Percentiles rank a stretch among this genome's conserved stretches.
These are phyloP conservation scores for Ogataea philodendri DNA, from an alignment of 805 yeast species.

Conservation along the genomic window DNA sequence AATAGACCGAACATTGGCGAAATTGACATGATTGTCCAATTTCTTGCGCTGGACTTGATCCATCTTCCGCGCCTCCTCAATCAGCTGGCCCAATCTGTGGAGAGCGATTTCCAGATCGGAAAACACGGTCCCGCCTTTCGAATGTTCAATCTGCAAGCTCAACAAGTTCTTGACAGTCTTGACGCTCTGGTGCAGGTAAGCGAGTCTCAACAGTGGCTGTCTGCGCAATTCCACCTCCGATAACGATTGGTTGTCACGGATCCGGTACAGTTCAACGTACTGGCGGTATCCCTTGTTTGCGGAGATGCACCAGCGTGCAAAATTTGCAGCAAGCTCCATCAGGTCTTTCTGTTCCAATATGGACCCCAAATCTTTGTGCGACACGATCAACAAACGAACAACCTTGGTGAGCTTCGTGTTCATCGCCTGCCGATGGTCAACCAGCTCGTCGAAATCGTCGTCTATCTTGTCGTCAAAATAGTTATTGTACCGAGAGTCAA, in stretches of 20 bases:
- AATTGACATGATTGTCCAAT: constrained; percentile 16
- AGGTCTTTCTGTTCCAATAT: constrained; percentile 15
- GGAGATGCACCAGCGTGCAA: constrained; percentile 29
- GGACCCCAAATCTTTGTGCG: constrained; percentile 21
- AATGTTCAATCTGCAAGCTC: constrained; percentile 19
- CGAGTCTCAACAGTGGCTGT: constrained; percentile 33
- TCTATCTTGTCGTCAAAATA: constrained; percentile 30
- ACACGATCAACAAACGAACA: constrained; percentile 15
- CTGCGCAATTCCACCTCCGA: constrained; percentile 30
- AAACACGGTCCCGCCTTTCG: constrained; percentile 21
- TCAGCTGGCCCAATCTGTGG: constrained; percentile 19
- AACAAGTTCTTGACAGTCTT: constrained; percentile 22
- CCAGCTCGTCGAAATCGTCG: constrained; percentile 26
- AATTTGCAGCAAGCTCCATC: constrained; percentile 13
- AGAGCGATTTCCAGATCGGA: constrained; percentile 27
- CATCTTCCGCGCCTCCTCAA: constrained; percentile 22
- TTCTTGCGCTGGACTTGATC: constrained; percentile 26
- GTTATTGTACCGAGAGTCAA: constrained; percentile 30
- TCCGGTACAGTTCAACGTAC: constrained; percentile 25
- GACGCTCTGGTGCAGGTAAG: constrained; percentile 26
- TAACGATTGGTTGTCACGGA: constrained; percentile 25
- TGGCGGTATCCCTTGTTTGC: constrained; percentile 21
- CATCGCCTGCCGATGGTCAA: constrained; percentile 18
- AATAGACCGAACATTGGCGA: constrained; percentile 28
- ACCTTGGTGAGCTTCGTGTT: constrained; percentile 21